Evolutionary conservation across 441 rosid genomes (phyloP), one percentile per base, ranked within the genome.

Genomic region (Bocquillonia castaneifolia): DNA sequence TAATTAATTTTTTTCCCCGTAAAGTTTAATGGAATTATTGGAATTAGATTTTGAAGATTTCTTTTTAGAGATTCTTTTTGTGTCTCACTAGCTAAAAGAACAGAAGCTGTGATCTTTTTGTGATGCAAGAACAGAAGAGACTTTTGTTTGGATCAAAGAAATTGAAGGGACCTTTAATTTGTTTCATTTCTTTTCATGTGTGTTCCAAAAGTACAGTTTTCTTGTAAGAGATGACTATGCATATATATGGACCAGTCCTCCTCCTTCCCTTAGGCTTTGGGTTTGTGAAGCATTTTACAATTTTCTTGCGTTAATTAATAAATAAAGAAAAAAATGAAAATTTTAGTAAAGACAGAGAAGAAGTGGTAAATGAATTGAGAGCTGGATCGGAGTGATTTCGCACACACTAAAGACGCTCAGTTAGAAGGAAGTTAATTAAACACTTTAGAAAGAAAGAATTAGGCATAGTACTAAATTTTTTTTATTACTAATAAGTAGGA

Each of bases 1-100:
- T 17, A 48, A 64, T 13, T 14, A 13, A 39, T 10, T 31, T 26
- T 6, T 42, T 40, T 17, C 25, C 34, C 69, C 25, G 69, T 18
- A 37, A 22, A 52, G 7, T 6, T 18, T 1, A 3, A 28, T 10
- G 28, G 6, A 53, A 55, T 66, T 39, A 42, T 29, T 40, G 48
- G 40, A n/a, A 42, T 42, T 14, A 29, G 67, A 70, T 70, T 70
- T 63, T 34, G 53, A 25, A 34, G 20, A 55, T 63, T 31, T 53
- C 5, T n/a, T 22, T 62, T 61, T 59, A 3, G 4, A 22, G 55
- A 53, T 70, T 40, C 57, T 44, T 29, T 14, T 54, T 40, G 25
- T 39, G 17, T 44, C 61, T 51, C 22, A 29, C 8, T 65, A 12
- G 28, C 31, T 26, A 20, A 29, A 47, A 22, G 6, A 36, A 51